A percentile compares a stretch with the other conserved stretches of the same genome.
phyloP scores from a whole-genome alignment of 2,329 filamentous ascomycete species.

The Escovopsis weberi region DNA sequence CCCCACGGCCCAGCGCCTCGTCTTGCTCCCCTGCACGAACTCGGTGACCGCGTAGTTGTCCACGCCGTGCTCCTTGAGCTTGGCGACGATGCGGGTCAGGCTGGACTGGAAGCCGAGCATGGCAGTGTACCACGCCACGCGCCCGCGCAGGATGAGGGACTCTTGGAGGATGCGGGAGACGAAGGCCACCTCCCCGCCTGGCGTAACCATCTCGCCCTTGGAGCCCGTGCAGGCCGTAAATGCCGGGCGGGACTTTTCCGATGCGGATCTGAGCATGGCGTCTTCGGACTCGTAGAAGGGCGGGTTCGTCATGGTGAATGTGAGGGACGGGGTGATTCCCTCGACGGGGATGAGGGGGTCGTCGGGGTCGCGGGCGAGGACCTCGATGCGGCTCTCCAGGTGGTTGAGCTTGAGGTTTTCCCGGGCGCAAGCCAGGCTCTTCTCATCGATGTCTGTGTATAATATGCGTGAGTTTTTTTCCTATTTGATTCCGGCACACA shows the following conservation, averaged over 20 bases:
- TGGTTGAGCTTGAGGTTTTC: conserved; percentile 54
- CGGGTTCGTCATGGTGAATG: conserved; percentile 89
- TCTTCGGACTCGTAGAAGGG: conserved; percentile 72
- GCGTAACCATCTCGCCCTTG: conserved; percentile 70
- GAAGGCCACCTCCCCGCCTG: conserved; percentile 66
- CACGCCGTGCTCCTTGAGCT: conserved; percentile 40
- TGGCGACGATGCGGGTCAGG: conserved; percentile 46
- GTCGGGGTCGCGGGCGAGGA: conserved; percentile 39
- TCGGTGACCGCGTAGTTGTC: conserved; percentile 72
- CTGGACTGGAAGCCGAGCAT: conserved; percentile 78
- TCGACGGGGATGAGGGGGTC: conserved; percentile 51
- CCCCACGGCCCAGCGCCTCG: conserved; percentile 71
- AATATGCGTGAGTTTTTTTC: too few species aligned
- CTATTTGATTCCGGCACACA: neutral
- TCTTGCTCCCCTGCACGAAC: conserved; percentile 64
- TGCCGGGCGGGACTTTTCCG: conserved; percentile 51
- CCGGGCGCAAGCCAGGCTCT: conserved; percentile 50
- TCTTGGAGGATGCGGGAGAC: conserved; percentile 56
- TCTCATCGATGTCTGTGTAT: conserved; percentile 53
- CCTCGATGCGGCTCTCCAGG: conserved; percentile 46
- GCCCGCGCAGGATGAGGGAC: conserved; percentile 41
- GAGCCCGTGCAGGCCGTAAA: conserved; percentile 64
- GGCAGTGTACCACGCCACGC: conserved; percentile 74
- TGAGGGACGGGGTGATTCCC: conserved; percentile 36
- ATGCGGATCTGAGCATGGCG: conserved; percentile 53